A percentile compares a stretch with the other conserved stretches of the same genome.
phyloP scores from a whole-genome alignment of 78 protist species.

The Dictyostelium discoideum region DNA sequence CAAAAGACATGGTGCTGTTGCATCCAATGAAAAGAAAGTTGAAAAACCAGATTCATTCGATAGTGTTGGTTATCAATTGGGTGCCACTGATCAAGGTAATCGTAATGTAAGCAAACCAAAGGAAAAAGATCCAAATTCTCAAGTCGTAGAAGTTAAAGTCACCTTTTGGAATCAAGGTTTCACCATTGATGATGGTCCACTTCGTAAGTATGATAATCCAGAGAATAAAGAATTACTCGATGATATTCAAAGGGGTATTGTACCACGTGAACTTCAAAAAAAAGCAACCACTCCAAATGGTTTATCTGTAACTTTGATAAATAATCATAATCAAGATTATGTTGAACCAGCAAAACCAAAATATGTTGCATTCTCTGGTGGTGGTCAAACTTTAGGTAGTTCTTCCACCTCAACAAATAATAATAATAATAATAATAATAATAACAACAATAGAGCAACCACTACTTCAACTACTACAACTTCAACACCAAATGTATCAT shows the following conservation, averaged over 20 bases:
- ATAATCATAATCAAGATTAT: constrained; percentile 40
- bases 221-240: constrained; percentile 70
- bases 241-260: constrained; percentile 68
- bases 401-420: background rate
- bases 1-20: constrained; percentile 55
- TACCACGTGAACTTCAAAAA: constrained; percentile 76
- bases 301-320: constrained; percentile 10
- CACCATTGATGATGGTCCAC: constrained; percentile 88
- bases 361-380: constrained; percentile 69
- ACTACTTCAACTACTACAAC: constrained; percentile 3
- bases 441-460: constrained; percentile 1
- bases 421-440: background rate
- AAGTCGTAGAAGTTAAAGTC: constrained; percentile 36
- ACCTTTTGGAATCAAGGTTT: constrained; percentile 89
- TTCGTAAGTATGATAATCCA: constrained; percentile 70
- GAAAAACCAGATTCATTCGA: constrained; percentile 34
- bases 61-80: constrained; percentile 60
- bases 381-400: constrained; percentile 65
- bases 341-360: constrained; percentile 68
- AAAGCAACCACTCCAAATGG: constrained; percentile 33
- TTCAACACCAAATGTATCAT: background rate
- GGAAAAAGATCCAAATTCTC: background rate
- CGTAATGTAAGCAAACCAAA: constrained; percentile 11
- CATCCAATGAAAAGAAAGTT: constrained; percentile 10
- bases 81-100: constrained; percentile 40